Conservation (phyloP, 495 filamentous ascomycete genomes). For the Amniculicola lignicola region DNA sequence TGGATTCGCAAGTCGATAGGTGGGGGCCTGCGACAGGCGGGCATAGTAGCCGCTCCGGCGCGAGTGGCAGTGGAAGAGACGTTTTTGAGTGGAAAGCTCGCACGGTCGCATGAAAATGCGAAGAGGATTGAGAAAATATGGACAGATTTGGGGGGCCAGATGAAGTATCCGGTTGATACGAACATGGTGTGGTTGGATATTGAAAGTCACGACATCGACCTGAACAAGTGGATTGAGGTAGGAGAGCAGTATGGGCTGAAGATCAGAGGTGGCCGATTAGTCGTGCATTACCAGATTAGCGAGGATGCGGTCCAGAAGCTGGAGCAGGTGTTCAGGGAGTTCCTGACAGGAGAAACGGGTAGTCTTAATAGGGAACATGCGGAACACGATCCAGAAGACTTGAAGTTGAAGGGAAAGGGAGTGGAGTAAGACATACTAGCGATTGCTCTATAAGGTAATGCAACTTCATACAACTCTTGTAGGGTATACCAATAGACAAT, state of each 20-base stretch:
- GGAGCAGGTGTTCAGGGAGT: slow-evolving; percentile 39
- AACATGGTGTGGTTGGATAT: slow-evolving; percentile 95
- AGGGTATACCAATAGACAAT: no score
- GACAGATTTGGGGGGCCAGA: slow-evolving; percentile 56
- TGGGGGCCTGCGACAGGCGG: slow-evolving; percentile 74
- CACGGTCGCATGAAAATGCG: slow-evolving; percentile 60
- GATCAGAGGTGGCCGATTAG: slow-evolving; percentile 52
- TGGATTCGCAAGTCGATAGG: slow-evolving; percentile 84
- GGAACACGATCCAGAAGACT: slow-evolving; percentile 7
- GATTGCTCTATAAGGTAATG: no score
- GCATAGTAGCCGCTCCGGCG: slow-evolving; percentile 58
- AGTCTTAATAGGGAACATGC: slow-evolving; percentile 10
- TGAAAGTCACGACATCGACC: slow-evolving; percentile 47
- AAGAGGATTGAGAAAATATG: slow-evolving; percentile 56
- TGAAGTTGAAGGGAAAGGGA: slow-evolving; percentile 21
- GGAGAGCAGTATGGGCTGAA: slow-evolving; percentile 55
- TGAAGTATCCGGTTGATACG: slow-evolving; percentile 66
- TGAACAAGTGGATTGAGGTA: slow-evolving; percentile 48
- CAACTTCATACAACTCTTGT: no score
- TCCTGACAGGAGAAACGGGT: slow-evolving; percentile 22
- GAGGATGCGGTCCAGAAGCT: slow-evolving; percentile 51
- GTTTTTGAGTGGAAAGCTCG: slow-evolving; percentile 67
- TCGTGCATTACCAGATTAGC: slow-evolving; percentile 64
- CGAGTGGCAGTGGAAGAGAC: slow-evolving; percentile 62
- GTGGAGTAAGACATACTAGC: slow-evolving; percentile 19